Percentiles rank a stretch among this genome's conserved stretches.
phyloP scores from a whole-genome alignment of 305 asterid genomes.

The Euphrasia arctica region DNA sequence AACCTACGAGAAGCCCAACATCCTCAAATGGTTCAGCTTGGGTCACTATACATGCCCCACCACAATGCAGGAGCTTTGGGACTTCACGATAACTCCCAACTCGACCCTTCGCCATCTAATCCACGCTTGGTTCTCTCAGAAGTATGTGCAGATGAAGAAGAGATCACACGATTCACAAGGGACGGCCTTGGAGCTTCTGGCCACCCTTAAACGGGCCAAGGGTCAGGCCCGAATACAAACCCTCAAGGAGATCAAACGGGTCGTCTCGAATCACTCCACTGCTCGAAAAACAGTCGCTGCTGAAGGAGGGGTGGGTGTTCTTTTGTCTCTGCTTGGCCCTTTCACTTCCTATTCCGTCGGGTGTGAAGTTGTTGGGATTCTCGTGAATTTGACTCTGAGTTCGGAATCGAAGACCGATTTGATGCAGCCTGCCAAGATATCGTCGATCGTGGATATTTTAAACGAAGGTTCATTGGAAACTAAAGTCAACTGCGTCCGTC shows the following conservation, averaged over 20 bases:
- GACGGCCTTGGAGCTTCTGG: constrained; percentile 41
- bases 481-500: constrained; percentile 42
- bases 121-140: constrained; percentile 52
- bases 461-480: constrained; percentile 56
- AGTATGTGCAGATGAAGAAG: constrained; percentile 55
- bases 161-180: constrained; percentile 57
- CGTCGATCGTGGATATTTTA: constrained; percentile 44
- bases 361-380: constrained; percentile 46
- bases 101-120: constrained; percentile 50
- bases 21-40: constrained; percentile 55
- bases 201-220: constrained; percentile 44
- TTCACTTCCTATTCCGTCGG: constrained; percentile 56
- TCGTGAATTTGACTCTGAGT: constrained; percentile 38
- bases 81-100: constrained; percentile 50
- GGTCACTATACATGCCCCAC: constrained; percentile 65
- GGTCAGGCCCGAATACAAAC: constrained; percentile 53
- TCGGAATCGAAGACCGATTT: constrained; percentile 39
- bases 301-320: constrained; percentile 46
- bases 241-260: constrained; percentile 44
- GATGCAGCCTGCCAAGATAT: constrained; percentile 58
- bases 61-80: constrained; percentile 67
- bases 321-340: constrained; percentile 53
- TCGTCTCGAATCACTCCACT: constrained; percentile 39
- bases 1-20: constrained; percentile 59
- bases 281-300: constrained; percentile 48